These are phyloP conservation scores for Coprinopsis marcescibilis DNA, from an alignment of 768 basidiomycete genomes.

Conservation along the genomic window DNA sequence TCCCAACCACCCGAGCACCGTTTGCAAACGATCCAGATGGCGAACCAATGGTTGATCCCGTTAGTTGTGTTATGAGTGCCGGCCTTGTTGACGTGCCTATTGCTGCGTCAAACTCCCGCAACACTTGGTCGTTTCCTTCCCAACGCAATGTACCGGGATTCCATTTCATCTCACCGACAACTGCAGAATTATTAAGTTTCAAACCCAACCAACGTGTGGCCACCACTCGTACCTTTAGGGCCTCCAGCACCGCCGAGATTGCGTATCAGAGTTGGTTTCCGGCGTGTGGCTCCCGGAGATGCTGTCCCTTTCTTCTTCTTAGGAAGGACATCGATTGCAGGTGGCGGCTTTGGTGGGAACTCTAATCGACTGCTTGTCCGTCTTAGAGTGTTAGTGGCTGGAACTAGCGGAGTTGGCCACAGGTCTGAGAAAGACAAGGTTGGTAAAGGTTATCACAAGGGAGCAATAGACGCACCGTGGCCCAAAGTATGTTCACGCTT, in stretches of 20 bases:
- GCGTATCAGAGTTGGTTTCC: conserved; percentile 85
- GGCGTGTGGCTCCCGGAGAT: conserved; percentile 42
- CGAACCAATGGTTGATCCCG: conserved; percentile 80
- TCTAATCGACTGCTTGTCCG: conserved; percentile 53
- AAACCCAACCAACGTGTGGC: background rate
- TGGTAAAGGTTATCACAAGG: conserved; percentile 8
- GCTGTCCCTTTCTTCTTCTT: conserved; percentile 51
- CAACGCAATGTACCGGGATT: conserved; percentile 86
- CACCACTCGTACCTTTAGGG: conserved; percentile 60
- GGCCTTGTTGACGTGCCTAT: conserved; percentile 83
- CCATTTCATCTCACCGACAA: conserved; percentile 96
- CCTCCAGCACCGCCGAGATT: conserved; percentile 64
- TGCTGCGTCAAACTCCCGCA: conserved; percentile 86
- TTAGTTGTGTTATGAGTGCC: conserved; percentile 91
- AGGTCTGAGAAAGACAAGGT: conserved; percentile 19
- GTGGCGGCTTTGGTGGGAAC: conserved; percentile 34
- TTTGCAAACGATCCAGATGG: conserved; percentile 68
- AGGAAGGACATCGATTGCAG: conserved; percentile 26
- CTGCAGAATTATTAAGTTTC: conserved; percentile 32
- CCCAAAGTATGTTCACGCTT: conserved; percentile 41
- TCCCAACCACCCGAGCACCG: conserved; percentile 87
- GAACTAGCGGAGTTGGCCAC: conserved; percentile 23
- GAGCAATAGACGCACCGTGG: conserved; percentile 33
- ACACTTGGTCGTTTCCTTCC: conserved; percentile 94
- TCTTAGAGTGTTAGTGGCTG: conserved; percentile 49